Evolutionary conservation across 345 rosid species (phyloP).

Genomic region (Litchi chinensis): DNA sequence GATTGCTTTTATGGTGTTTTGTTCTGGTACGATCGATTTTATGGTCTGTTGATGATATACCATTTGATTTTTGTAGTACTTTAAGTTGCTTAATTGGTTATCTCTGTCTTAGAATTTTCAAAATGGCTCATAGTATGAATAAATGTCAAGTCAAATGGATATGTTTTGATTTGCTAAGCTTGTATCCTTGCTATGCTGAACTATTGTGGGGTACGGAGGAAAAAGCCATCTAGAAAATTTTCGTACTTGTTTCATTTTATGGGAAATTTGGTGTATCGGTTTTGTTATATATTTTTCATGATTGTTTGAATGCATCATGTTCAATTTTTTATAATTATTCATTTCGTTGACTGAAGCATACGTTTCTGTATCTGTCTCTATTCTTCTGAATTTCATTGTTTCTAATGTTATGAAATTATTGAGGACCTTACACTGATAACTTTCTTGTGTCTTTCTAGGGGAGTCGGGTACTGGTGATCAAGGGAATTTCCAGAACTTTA

Average conservation of each 20-base stretch:
- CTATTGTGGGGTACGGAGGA: not conserved
- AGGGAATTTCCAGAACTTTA: conserved; percentile 29
- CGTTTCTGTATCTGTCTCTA: not conserved
- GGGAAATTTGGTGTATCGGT: not conserved
- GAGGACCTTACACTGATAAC: not conserved
- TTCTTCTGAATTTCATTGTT: not conserved
- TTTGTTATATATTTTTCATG: not conserved
- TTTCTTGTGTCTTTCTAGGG: conserved; percentile 30
- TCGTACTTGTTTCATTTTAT: not conserved
- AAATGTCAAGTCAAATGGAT: not conserved
- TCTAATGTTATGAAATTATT: not conserved
- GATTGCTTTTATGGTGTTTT: not conserved
- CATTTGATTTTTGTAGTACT: too few relatives aligned
- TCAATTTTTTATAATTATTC: not conserved
- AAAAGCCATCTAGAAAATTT: not conserved
- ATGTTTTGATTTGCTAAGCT: not conserved
- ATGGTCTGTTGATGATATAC: too few relatives aligned
- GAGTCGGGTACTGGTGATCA: conserved; percentile 37
- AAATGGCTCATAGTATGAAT: not conserved
- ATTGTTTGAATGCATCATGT: not conserved
- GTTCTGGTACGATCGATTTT: too few relatives aligned
- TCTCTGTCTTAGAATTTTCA: not conserved
- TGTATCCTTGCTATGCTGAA: not conserved
- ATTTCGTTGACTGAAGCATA: not conserved
- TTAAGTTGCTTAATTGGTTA: not conserved